Evolutionary conservation across 305 asterid genomes (phyloP), one percentile per base, ranked within the genome.

Genomic region (Rubia occidens): DNA sequence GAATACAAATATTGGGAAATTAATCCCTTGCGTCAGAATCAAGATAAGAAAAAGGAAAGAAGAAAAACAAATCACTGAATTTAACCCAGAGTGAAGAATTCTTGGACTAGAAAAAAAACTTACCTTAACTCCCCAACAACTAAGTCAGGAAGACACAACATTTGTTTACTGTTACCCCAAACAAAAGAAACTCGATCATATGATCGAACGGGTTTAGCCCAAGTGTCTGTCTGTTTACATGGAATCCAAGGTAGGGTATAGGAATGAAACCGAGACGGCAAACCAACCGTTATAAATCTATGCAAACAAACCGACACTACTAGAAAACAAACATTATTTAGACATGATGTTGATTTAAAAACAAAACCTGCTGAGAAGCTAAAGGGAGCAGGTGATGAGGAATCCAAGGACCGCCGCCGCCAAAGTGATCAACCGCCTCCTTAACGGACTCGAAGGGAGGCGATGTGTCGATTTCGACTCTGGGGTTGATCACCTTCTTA

Each of bases 381-480:
- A 88, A 75, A 75, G 84, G 90, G 54, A 91, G 89, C 80, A 86
- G 75, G 78, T 84, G 95, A 40, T 67, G 83, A 32, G 95, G 96
- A 72, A 85, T 79, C 95, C 95, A 91, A 10, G 96, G 88, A 18
- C 91, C 90, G 67, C 91, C 82, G 68, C 98, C 96, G 39, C 96
- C 96, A 69, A 89, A 89, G 67, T 77, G 88, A 75, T 84, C 86
- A 58, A 89, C 96, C 10, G 98, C 98, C 80, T 92, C 96, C 84
- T 89, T 89, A 14, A 92, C 96, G 6, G 98, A 92, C 84, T 86
- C 98, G 58, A 89, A 87, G 4, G 96, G 95, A 55, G 91, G 90
- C 26, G 96, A 84, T 2, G 96, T 89, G 73, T 92, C 98, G 53
- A 92, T 89, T 72, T 88, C 96, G 14, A 75, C 94, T 69, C 96